Evolutionary conservation across 108 stramenopile genomes (phyloP), one percentile per base, ranked within the genome.

Genomic region (Stephanodiscus minutulus): DNA sequence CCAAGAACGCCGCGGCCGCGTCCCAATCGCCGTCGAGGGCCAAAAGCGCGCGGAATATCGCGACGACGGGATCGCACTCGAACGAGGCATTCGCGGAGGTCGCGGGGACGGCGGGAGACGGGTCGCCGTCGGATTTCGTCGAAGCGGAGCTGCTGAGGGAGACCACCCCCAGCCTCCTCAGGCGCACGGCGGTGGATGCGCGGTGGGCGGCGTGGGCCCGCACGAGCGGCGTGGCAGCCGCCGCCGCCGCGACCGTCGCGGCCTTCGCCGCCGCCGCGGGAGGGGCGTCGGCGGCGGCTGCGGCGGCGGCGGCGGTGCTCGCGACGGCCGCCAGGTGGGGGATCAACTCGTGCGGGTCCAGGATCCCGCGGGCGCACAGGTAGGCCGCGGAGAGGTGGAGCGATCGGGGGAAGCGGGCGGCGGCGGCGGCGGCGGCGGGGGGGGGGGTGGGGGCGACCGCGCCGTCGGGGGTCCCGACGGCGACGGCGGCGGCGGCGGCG

Each of bases 311-410:
- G 20, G 37, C 36, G 48, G 31, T 9, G 48, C 13, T 28, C 17
- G 33, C 37, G n/a, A 35, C 62, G 24, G 18, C 33, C 39, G 18
- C 33, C 39, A 72, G 58, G 50, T 74, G 76, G 15, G 79, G 83
- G 20, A 83, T 25, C 21, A 79, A 35, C 15, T 47, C 66, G 48
- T 79, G 77, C n/a, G 88, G 25, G 54, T 86, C 76, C 48, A 96
- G 24, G 12, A 88, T 21, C 41, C 64, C 70, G 29, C 82, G 72
- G 4, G 52, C 43, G 12, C 60, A 79, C 54, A 93, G 71, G 33
- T 85, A 72, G 8, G 87, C 89, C 35, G 83, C 77, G 7, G 76
- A 80, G 10, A 62, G 53, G 57, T 72, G 68, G 25, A 83, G 57
- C 4, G 86, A 67, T 57, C 47, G 10, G 18, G 83, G 73, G 46